Conservation (phyloP, 495 filamentous ascomycete species). For the Margaritispora aquatica region DNA sequence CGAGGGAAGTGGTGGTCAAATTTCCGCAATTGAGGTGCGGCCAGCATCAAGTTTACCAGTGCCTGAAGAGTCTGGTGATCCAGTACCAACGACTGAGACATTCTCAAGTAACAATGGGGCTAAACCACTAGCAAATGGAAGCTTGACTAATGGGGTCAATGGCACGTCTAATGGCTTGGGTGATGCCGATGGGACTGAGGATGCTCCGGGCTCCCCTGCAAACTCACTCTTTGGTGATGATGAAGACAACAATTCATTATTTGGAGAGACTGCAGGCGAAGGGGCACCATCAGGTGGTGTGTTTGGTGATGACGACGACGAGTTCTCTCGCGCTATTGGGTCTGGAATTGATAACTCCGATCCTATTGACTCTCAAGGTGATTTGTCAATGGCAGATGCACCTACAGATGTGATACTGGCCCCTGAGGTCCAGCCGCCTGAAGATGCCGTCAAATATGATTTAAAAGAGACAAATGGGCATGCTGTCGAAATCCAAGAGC, state of each 20-base stretch:
- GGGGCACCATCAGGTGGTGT: constrained; percentile 48
- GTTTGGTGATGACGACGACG: constrained; percentile 79
- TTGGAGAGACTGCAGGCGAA: constrained; percentile 53
- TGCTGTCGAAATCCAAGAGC: constrained; percentile 36
- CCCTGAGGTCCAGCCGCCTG: background rate
- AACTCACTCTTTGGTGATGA: constrained; percentile 67
- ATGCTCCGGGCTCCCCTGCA: constrained; percentile 56
- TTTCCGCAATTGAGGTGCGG: constrained; percentile 80
- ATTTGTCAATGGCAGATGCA: constrained; percentile 31
- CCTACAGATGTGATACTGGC: background rate
- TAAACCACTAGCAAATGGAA: constrained; percentile 42
- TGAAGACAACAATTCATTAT: constrained; percentile 41
- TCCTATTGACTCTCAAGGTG: constrained; percentile 25
- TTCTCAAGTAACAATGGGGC: constrained; percentile 57
- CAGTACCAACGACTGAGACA: constrained; percentile 53
- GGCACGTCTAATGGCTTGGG: constrained; percentile 26
- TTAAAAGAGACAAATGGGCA: constrained; percentile 41
- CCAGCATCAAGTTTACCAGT: constrained; percentile 70
- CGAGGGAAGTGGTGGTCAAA: constrained; percentile 70
- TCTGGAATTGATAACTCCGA: constrained; percentile 50
- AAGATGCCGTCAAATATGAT: constrained; percentile 25
- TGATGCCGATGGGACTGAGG: constrained; percentile 28
- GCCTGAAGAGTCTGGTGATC: constrained; percentile 61
- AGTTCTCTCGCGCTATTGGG: constrained; percentile 74
- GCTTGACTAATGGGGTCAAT: constrained; percentile 41